These are phyloP conservation scores for Amanita molliuscula DNA, from an alignment of 768 basidiomycete species.

Conservation along the genomic window DNA sequence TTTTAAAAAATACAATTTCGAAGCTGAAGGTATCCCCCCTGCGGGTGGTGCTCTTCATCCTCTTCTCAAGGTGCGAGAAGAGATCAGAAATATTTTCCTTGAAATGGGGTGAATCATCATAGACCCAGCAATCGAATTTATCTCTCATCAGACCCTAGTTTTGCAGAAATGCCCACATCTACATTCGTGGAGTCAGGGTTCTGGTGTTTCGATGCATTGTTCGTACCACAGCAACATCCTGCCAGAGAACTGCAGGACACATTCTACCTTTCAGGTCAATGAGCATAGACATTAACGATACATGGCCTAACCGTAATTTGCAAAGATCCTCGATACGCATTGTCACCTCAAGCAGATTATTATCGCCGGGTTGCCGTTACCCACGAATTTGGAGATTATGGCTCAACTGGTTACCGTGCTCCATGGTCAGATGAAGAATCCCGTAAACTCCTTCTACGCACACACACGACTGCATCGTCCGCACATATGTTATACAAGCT, in stretches of 20 bases:
- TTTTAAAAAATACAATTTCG: constrained; percentile 99
- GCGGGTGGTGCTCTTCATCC: constrained; percentile 92
- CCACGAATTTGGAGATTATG: constrained; percentile 82
- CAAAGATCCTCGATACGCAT: constrained; percentile 68
- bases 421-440: constrained; percentile 94
- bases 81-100: constrained; percentile 94
- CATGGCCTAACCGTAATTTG: constrained; percentile 1
- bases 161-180: constrained; percentile 96
- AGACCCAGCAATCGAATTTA: background rate
- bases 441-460: constrained; percentile 83
- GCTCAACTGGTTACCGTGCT: constrained; percentile 93
- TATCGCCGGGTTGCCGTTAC: constrained; percentile 76
- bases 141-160: constrained; percentile 36
- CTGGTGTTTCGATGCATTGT: constrained; percentile 98
- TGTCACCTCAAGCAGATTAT: constrained; percentile 71
- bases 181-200: constrained; percentile 96
- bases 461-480: constrained; percentile 94
- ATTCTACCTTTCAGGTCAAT: constrained; percentile 85
- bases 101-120: constrained; percentile 80
- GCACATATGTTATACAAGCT: constrained; percentile 91
- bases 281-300: background rate
- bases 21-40: constrained; percentile 86
- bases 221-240: constrained; percentile 98
- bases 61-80: constrained; percentile 93
- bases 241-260: constrained; percentile 97